phyloP scores from a whole-genome alignment of 2,329 filamentous ascomycete genomes.

The Tolypocladium guangdongense region DNA sequence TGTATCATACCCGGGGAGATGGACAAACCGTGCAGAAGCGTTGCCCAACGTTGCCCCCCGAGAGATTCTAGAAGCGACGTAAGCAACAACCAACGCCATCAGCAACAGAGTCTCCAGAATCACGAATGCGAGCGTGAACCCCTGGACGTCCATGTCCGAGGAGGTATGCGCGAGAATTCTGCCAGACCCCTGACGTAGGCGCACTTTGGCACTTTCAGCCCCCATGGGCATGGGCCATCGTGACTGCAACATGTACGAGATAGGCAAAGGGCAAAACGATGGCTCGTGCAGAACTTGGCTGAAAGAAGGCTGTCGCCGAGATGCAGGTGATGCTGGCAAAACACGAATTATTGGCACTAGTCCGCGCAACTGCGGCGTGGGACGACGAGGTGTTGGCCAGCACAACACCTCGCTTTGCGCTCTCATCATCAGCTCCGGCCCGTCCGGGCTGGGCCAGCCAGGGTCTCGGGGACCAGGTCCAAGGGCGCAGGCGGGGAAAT shows the following conservation, averaged over 20 bases:
- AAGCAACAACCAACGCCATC: not conserved
- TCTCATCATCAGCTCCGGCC: not conserved
- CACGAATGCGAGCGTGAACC: not conserved
- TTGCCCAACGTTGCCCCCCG: not conserved
- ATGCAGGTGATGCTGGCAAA: not conserved
- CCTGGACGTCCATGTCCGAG: not conserved
- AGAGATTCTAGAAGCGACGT: not conserved
- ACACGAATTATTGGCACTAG: not conserved
- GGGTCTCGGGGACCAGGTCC: not conserved
- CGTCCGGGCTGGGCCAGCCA: not conserved
- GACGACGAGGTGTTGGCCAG: not conserved
- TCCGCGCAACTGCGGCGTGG: not conserved
- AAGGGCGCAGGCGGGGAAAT: not conserved
- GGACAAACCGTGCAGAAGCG: not conserved
- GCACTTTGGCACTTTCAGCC: not conserved
- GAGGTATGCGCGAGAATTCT: too few species aligned
- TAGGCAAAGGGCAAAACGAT: not conserved
- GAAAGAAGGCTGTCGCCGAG: not conserved
- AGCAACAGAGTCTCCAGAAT: not conserved
- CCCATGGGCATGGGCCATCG: not conserved
- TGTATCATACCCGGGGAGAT: not conserved
- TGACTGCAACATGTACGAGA: not conserved
- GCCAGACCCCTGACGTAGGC: too few species aligned
- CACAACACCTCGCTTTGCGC: not conserved
- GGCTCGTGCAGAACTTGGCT: not conserved